Percentiles rank a stretch among this genome's conserved stretches.
Evolutionary conservation across 495 filamentous ascomycete species (phyloP).

Genomic region (Neurospora sp.): DNA sequence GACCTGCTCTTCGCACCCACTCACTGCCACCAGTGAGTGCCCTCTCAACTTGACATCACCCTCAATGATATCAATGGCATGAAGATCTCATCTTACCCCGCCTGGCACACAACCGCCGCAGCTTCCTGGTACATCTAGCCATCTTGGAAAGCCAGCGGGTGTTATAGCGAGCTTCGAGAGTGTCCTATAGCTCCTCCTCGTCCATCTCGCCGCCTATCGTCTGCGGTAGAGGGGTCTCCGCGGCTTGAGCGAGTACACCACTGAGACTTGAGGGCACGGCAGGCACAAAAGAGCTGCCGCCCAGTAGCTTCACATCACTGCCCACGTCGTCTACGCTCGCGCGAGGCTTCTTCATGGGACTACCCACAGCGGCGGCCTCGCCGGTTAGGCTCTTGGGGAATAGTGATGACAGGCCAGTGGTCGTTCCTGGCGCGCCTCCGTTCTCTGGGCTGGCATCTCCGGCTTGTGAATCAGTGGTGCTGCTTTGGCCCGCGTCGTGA

Average conservation of each 20-base stretch:
- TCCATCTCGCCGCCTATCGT: background rate
- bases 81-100: background rate
- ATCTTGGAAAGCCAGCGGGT: background rate
- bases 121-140: background rate
- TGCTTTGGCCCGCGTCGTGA: constrained; percentile 72
- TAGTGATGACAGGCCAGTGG: constrained; percentile 19
- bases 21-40: no score
- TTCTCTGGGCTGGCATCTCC: constrained; percentile 28
- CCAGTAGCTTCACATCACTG: background rate
- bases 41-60: background rate
- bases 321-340: constrained; percentile 45
- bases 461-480: constrained; percentile 26
- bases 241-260: background rate
- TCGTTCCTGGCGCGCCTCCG: constrained; percentile 19
- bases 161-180: background rate
- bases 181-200: background rate
- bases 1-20: no score
- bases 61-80: background rate
- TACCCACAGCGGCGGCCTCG: constrained; percentile 51
- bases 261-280: background rate
- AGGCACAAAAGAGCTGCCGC: background rate
- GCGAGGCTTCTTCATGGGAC: constrained; percentile 75
- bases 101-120: background rate
- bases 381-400: constrained; percentile 24
- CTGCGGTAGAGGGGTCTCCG: background rate